Evolutionary conservation across 1,284 basidiomycete species (phyloP).

Genomic region (Takashimella tepidaria): DNA sequence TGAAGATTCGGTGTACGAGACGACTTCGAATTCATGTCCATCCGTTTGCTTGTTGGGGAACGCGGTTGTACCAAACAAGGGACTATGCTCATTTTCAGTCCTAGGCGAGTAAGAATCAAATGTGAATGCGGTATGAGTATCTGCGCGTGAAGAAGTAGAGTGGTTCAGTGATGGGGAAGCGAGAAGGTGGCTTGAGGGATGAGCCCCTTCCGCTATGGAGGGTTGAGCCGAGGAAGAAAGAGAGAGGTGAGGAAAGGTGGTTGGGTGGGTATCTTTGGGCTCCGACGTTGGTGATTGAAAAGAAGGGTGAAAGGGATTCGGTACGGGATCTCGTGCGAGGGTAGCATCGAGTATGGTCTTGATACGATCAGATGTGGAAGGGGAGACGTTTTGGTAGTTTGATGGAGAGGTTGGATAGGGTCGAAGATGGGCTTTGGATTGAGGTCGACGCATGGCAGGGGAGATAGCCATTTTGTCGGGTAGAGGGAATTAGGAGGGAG

Average conservation of each 20-base stretch:
- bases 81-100: neutral
- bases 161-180: neutral
- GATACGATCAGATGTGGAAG: conserved; percentile 16
- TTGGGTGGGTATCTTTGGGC: conserved; percentile 5
- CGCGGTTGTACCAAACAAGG: conserved; percentile 1
- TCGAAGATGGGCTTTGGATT: conserved; percentile 40
- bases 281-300: too few species aligned
- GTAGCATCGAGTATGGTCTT: neutral
- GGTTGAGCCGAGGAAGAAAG: neutral
- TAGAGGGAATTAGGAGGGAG: conserved; percentile 1
- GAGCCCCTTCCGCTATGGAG: too few species aligned
- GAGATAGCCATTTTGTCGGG: conserved; percentile 5
- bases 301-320: neutral
- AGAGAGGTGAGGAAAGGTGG: neutral
- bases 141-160: conserved; percentile 4
- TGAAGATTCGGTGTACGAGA: neutral
- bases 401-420: conserved; percentile 22
- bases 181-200: neutral
- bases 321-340: neutral
- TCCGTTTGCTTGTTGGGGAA: conserved; percentile 7
- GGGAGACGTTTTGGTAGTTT: conserved; percentile 6
- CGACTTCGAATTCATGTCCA: neutral
- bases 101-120: conserved; percentile 17
- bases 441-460: conserved; percentile 27
- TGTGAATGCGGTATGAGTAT: conserved; percentile 15